Conservation (phyloP, 2,329 filamentous ascomycete genomes). For the Metarhizium album region DNA sequence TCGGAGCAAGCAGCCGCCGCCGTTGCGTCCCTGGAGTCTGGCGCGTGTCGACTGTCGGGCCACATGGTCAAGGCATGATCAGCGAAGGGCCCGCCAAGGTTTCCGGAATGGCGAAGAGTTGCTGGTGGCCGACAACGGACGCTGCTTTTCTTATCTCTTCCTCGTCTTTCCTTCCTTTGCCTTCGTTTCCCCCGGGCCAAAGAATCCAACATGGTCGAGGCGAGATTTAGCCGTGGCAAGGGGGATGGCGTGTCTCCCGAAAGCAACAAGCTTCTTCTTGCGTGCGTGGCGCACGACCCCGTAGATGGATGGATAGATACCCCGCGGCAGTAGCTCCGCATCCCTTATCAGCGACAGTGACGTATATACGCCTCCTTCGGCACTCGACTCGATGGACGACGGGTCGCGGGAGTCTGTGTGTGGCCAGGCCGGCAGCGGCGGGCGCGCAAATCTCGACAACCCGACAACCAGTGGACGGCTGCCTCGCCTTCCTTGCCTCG, state of each 20-base stretch:
- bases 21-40: neutral
- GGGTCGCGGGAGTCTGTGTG: neutral
- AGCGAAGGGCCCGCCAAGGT: neutral
- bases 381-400: too few species aligned
- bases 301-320: constrained; percentile 2
- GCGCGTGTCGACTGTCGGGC: neutral
- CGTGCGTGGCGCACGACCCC: neutral
- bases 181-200: neutral
- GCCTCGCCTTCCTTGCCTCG: too few species aligned
- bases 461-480: too few species aligned
- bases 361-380: neutral
- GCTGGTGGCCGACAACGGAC: neutral
- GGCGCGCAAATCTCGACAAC: neutral
- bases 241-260: neutral
- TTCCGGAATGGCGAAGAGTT: neutral
- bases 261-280: neutral
- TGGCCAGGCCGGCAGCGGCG: neutral
- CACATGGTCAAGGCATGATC: neutral
- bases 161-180: neutral
- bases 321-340: neutral
- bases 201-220: too few species aligned
- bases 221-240: neutral
- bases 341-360: constrained; percentile 2
- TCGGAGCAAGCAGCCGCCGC: neutral
- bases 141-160: neutral